A percentile compares a stretch with the other conserved stretches of the same genome.
phyloP scores from a whole-genome alignment of 2,329 filamentous ascomycete species.

The Neofusicoccum sp. region DNA sequence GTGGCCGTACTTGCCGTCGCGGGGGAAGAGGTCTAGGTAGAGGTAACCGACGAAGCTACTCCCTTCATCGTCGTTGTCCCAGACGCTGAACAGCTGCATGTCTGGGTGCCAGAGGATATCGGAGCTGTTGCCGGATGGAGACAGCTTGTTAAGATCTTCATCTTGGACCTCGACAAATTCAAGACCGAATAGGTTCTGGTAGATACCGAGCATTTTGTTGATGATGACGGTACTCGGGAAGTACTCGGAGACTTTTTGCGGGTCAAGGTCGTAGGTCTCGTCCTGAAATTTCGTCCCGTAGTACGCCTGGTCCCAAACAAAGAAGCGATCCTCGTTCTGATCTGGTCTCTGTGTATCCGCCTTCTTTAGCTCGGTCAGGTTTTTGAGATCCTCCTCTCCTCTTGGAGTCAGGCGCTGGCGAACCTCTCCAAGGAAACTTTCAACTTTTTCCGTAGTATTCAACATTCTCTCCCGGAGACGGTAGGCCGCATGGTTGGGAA shows the following conservation, averaged over 20 bases:
- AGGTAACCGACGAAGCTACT: slow-evolving; percentile 75
- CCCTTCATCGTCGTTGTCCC: slow-evolving; percentile 71
- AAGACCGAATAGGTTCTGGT: slow-evolving; percentile 77
- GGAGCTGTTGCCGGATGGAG: slow-evolving; percentile 64
- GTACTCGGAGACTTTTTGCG: slow-evolving; percentile 77
- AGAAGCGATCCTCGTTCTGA: slow-evolving; percentile 63
- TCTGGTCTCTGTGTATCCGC: slow-evolving; percentile 44
- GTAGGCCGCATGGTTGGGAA: slow-evolving; percentile 51
- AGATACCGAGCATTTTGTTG: slow-evolving; percentile 75
- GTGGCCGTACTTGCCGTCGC: slow-evolving; percentile 79
- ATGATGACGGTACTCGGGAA: slow-evolving; percentile 75
- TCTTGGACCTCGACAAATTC: slow-evolving; percentile 70
- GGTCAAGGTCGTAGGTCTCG: slow-evolving; percentile 74
- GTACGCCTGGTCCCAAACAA: slow-evolving; percentile 78
- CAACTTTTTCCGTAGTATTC: slow-evolving; percentile 51
- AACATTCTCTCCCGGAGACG: slow-evolving; percentile 56
- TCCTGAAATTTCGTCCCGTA: slow-evolving; percentile 79
- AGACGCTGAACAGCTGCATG: slow-evolving; percentile 76
- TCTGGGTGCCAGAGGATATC: slow-evolving; percentile 81
- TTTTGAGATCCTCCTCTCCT: slow-evolving; percentile 34
- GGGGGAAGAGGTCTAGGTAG: slow-evolving; percentile 77
- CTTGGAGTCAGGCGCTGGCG: slow-evolving; percentile 43
- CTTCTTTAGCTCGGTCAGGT: slow-evolving; percentile 48
- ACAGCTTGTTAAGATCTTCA: slow-evolving; percentile 62
- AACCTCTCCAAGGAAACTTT: slow-evolving; percentile 51